Evolutionary conservation across 2,329 filamentous ascomycete genomes (phyloP).

Genomic region (Ilyonectria mors-panacis): DNA sequence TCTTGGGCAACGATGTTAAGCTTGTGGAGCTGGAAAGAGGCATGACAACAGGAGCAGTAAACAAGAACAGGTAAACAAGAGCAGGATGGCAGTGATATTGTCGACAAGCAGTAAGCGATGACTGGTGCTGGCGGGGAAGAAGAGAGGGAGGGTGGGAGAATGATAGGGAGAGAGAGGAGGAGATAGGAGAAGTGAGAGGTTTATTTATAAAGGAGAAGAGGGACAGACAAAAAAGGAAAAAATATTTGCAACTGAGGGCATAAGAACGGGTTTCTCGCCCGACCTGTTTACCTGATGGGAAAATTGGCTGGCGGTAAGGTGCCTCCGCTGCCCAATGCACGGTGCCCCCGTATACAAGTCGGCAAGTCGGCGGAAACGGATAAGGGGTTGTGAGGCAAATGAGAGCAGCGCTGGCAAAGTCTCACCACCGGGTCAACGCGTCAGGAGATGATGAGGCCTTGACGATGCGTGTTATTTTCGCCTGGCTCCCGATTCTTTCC

Average conservation of each 20-base stretch:
- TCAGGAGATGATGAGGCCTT: slow-evolving; percentile 45
- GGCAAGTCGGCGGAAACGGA: slow-evolving; percentile 38
- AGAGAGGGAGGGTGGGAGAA: slow-evolving; percentile 18
- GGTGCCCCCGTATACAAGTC: slow-evolving; percentile 31
- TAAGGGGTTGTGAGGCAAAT: slow-evolving; percentile 42
- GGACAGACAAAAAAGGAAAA: slow-evolving; percentile 25
- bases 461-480: slow-evolving; percentile 34
- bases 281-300: slow-evolving; percentile 29
- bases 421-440: slow-evolving; percentile 43
- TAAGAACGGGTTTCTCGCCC: slow-evolving; percentile 27
- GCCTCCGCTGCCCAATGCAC: slow-evolving; percentile 50
- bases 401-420: slow-evolving; percentile 36
- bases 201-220: slow-evolving; percentile 11
- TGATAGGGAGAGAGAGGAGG: slow-evolving; percentile 10
- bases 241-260: slow-evolving; percentile 35
- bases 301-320: slow-evolving; percentile 43
- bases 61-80: neutral
- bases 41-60: neutral
- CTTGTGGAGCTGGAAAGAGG: slow-evolving; percentile 22
- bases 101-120: slow-evolving; percentile 5
- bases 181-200: slow-evolving; percentile 11
- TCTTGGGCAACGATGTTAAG: slow-evolving; percentile 37
- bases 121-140: neutral
- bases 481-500: slow-evolving; percentile 31
- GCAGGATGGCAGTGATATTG: neutral